These are phyloP conservation scores for Flaveria sonorensis DNA, from an alignment of 129 eudicot species.

Conservation along the genomic window DNA sequence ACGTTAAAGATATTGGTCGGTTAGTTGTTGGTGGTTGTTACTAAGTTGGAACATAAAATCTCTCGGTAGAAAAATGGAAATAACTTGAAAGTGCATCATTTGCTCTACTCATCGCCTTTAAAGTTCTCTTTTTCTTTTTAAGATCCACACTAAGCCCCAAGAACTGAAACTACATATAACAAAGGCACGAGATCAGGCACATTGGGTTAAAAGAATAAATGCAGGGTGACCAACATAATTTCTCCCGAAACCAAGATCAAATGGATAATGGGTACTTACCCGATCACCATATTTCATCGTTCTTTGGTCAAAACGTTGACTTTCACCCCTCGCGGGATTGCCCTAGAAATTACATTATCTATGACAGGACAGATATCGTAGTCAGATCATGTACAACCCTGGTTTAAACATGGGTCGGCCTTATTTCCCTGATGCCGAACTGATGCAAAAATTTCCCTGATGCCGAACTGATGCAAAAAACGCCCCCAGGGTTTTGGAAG, in stretches of 20 bases:
- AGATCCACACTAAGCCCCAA: slow-evolving; percentile 25
- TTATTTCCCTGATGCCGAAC: slow-evolving; percentile 25
- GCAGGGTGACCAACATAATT: slow-evolving; percentile 49
- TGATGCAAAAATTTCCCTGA: slow-evolving; percentile 36
- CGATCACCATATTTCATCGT: slow-evolving; percentile 40
- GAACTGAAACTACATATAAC: slow-evolving; percentile 13
- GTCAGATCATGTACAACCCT: slow-evolving; percentile 76
- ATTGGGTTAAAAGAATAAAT: slow-evolving; percentile 39
- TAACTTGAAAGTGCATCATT: slow-evolving; percentile 37
- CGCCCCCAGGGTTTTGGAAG: slow-evolving; percentile 42
- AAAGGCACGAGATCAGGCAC: slow-evolving; percentile 23
- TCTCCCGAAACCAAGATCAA: slow-evolving; percentile 41
- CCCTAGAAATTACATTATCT: slow-evolving; percentile 78
- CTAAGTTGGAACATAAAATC: slow-evolving; percentile 34
- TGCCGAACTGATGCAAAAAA: slow-evolving; percentile 30
- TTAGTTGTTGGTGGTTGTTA: slow-evolving; percentile 32
- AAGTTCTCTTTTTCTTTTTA: slow-evolving; percentile 25
- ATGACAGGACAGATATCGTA: slow-evolving; percentile 57
- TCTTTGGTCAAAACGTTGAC: slow-evolving; percentile 54
- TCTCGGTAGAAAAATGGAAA: slow-evolving; percentile 34
- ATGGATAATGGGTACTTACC: slow-evolving; percentile 42
- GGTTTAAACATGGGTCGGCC: slow-evolving; percentile 31
- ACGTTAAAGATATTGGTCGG: slow-evolving; percentile 29
- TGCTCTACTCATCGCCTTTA: slow-evolving; percentile 19
- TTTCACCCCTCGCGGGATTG: slow-evolving; percentile 60